Evolutionary conservation across 2,329 filamentous ascomycete species (phyloP), one percentile per base, ranked within the genome.

Genomic region (Diaporthe ilicicola): DNA sequence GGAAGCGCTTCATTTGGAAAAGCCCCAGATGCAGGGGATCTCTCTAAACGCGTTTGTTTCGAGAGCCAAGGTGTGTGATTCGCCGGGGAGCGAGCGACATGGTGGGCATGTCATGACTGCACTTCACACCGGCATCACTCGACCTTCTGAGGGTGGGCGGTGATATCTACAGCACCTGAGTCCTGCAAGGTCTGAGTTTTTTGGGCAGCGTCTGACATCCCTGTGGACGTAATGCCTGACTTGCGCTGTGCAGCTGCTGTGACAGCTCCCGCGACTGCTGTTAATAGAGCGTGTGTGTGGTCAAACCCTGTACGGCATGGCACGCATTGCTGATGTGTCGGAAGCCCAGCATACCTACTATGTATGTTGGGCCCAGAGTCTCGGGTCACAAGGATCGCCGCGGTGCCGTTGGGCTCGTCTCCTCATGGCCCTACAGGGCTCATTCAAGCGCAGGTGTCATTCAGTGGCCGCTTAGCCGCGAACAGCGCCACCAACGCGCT

Each of bases 401-500:
- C 65, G 69, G 56, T 71, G 44, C 48, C 65, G 71, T 27, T 59
- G 69, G 64, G 42, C 27, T 59, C 56, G 42, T 62, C 39, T 29
- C 34, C 27, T 24, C 46, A 17, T 53, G 70, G 68, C 69, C 69
- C 64, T 69, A 65, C 34, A 53, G 65, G 56, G 56, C 69, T 62
- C 37, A 44, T 46, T 51, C 64, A 59, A 62, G 61, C 44, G 62
- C 67, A 59, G 59, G 53, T 55, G 54, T 53, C 68, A 24, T 59
- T 61, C 64, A 65, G 42, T 65, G 51, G 51, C 29, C 66, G 54
- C 61, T 65, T 71, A 73, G 69, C 69, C 65, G 71, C 71, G 51
- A 51, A 46, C 56, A 69, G 65, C 54, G 69, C 71, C 71, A 55
- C 64, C 54, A 68, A 68, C 62, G 62, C 71, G 69, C 71, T 72